These are phyloP conservation scores for Calonectria fujianensis DNA, from an alignment of 2,329 filamentous ascomycete genomes.

Conservation along the genomic window DNA sequence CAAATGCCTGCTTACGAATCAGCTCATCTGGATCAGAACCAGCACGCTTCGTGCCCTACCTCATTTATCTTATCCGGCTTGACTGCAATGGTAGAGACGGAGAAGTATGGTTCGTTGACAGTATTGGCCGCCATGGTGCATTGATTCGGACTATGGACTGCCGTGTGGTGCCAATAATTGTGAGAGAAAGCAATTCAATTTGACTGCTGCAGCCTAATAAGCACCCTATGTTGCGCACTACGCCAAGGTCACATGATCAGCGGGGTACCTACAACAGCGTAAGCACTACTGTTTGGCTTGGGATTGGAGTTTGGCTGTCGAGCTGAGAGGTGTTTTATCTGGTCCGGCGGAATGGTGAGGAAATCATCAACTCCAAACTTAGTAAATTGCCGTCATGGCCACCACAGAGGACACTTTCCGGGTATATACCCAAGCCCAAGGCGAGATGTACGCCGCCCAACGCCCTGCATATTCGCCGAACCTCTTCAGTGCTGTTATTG, in stretches of 20 bases:
- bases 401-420: conserved; percentile 63
- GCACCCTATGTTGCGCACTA: background rate
- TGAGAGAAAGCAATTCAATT: background rate
- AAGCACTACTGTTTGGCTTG: background rate
- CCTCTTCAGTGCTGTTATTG: conserved; percentile 68
- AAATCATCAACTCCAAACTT: background rate
- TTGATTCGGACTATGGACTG: background rate
- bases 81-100: conserved; percentile 7
- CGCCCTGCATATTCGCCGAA: conserved; percentile 65
- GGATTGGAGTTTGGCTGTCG: background rate
- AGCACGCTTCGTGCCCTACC: background rate
- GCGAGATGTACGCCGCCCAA: conserved; percentile 64
- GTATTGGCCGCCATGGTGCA: background rate
- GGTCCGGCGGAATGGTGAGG: too few relatives aligned
- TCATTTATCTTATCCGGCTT: conserved; percentile 27
- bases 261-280: background rate
- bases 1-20: background rate
- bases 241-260: background rate
- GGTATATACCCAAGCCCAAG: conserved; percentile 64
- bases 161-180: background rate
- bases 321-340: background rate
- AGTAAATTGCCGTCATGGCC: background rate
- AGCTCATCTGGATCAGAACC: background rate
- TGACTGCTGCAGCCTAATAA: background rate
- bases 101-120: conserved; percentile 10